Evolutionary conservation across 805 yeast species (phyloP).

Genomic region (Barnettozyma wickerhamii): DNA sequence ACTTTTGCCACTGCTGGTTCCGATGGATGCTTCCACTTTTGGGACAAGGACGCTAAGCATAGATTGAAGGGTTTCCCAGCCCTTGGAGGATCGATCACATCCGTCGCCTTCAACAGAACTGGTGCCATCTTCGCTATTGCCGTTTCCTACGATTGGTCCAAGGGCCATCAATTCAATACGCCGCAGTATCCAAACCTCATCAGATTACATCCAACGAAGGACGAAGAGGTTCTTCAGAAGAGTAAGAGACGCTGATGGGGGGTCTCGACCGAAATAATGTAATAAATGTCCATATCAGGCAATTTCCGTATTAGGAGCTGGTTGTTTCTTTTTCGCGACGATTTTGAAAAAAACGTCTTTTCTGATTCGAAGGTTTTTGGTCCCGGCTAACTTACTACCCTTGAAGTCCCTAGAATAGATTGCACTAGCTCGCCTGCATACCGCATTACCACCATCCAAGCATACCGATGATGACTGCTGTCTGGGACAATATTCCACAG

Average conservation of each 20-base stretch:
- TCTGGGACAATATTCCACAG: constrained; percentile 2
- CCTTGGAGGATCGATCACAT: constrained; percentile 63
- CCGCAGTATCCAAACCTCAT: constrained; percentile 72
- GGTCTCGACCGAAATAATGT: neutral
- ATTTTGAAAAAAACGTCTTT: neutral
- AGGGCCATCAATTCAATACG: constrained; percentile 76
- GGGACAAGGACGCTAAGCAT: constrained; percentile 94
- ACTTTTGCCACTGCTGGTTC: constrained; percentile 93
- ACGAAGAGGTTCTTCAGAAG: constrained; percentile 71
- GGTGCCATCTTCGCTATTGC: constrained; percentile 92
- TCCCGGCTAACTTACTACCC: too few species aligned
- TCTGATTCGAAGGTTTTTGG: neutral
- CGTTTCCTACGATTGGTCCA: constrained; percentile 91
- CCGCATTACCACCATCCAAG: too few species aligned
- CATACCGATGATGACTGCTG: constrained; percentile 3
- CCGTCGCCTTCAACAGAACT: constrained; percentile 73
- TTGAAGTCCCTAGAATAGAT: neutral
- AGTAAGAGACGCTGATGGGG: constrained; percentile 28
- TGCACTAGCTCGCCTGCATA: too few species aligned
- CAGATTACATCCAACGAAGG: constrained; percentile 79
- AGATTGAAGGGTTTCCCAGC: constrained; percentile 78
- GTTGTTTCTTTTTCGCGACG: neutral
- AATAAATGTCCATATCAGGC: too few species aligned
- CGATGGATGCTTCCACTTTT: constrained; percentile 89
- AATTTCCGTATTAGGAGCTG: too few species aligned